Evolutionary conservation across 2,329 filamentous ascomycete genomes (phyloP).

Genomic region (Colletotrichum tamarilloi): DNA sequence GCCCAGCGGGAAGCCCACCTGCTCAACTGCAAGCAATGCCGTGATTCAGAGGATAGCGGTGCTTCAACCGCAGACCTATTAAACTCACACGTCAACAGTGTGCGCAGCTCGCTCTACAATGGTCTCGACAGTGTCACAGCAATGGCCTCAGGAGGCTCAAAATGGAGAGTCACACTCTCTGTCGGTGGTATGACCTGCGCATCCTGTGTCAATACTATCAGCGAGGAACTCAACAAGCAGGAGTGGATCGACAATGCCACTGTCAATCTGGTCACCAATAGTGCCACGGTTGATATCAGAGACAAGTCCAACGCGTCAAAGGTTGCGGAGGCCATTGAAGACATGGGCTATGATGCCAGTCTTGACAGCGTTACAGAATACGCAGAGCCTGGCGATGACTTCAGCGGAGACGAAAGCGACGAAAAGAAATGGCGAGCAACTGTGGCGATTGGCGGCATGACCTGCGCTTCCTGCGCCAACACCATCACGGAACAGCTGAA

Average conservation of each 20-base stretch:
- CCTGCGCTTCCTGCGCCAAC: slow-evolving; percentile 76
- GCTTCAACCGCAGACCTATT: neutral
- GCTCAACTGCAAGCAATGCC: slow-evolving; percentile 56
- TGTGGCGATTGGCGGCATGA: slow-evolving; percentile 78
- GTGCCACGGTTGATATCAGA: slow-evolving; percentile 69
- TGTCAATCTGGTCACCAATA: slow-evolving; percentile 76
- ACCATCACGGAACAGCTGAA: slow-evolving; percentile 70
- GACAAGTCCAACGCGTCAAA: slow-evolving; percentile 45
- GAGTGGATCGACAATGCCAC: slow-evolving; percentile 68
- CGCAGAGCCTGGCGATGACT: slow-evolving; percentile 55
- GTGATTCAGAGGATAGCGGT: slow-evolving; percentile 37
- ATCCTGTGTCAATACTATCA: slow-evolving; percentile 74
- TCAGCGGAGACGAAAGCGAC: slow-evolving; percentile 42
- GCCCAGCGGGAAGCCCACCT: slow-evolving; percentile 47
- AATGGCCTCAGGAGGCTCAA: slow-evolving; percentile 8
- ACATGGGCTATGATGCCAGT: slow-evolving; percentile 74
- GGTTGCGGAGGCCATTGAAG: slow-evolving; percentile 62
- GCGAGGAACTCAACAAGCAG: slow-evolving; percentile 65
- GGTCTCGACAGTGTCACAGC: slow-evolving; percentile 5
- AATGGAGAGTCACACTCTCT: slow-evolving; percentile 65
- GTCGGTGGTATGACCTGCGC: slow-evolving; percentile 81
- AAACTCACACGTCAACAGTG: neutral
- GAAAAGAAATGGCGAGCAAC: slow-evolving; percentile 57
- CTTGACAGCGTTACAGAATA: slow-evolving; percentile 62
- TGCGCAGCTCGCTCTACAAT: slow-evolving; percentile 5